Evolutionary conservation across 1,139 yeast species (phyloP), one percentile per base, ranked within the genome.

Genomic region (Magnusiomyces magnusii): DNA sequence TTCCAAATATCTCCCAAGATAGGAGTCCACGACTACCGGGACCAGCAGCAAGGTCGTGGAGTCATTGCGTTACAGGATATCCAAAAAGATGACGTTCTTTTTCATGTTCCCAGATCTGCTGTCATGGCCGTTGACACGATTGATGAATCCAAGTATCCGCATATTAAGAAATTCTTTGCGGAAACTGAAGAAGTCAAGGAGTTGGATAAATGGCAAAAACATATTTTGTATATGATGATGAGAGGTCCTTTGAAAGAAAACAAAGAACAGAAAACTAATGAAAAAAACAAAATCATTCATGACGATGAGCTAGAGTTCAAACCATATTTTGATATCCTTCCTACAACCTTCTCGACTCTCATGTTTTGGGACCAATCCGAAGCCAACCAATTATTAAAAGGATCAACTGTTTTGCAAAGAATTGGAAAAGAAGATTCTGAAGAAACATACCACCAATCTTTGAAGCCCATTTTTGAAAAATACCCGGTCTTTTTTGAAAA

Each of bases 351-450:
- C 69, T 79, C 85, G 66, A 87, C 86, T 54, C 80, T 92, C 60
- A 87, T 91, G 83, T 90, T 84, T 67, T 93, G 98, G 98, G 65
- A 66, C 1, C 81, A 79, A 0, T 68, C 69, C 1, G 78, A 78
- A 53, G 62, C 65, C 1, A 73, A 72, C 1, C 85, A 85, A 60
- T 70, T 87, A 55, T 77, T 93, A 61, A 66, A 76, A 54, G 98
- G 98, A 0, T 88, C 97, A 0, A 78, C 83, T 55, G 82, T 92
- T 2, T 66, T 84, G 31, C 78, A 79, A 2, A 78, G 96, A 67
- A 79, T 93, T 47, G 98, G 97, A 1, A 80, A 78, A 59, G 82
- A 80, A 2, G 76, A 80, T 53, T 93, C 96, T 0, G 80, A 80
- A 60, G 80, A 76, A 47, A 80, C 86, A 82, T 88, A 80, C 68